Conservation (phyloP, 306 rosid species). For the Vigna trinervia region DNA sequence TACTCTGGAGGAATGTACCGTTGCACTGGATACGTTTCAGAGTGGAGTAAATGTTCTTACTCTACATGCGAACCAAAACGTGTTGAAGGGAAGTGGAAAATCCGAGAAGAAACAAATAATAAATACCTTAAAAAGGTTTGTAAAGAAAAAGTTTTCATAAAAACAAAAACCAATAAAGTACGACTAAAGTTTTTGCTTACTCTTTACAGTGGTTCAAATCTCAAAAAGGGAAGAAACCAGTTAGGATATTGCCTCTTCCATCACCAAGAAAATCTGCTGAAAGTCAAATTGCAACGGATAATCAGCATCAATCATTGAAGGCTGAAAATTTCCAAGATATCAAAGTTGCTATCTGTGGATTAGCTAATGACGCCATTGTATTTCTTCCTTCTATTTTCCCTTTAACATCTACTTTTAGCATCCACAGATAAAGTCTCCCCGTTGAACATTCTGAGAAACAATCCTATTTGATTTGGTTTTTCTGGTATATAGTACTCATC, state of each 20-base stretch:
- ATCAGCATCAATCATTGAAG: conserved; percentile 60
- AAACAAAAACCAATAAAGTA: conserved; percentile 27
- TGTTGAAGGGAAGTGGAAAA: conserved; percentile 82
- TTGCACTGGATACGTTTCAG: conserved; percentile 78
- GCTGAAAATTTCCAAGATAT: conserved; percentile 69
- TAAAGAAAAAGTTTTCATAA: conserved; percentile 3
- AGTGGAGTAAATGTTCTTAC: conserved; percentile 94
- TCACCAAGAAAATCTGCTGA: conserved; percentile 56
- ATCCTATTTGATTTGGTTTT: conserved; percentile 31
- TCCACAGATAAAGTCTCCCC: conserved; percentile 9
- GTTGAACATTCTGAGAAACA: conserved; percentile 23
- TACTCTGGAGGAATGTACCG: conserved; percentile 87
- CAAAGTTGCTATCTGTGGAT: conserved; percentile 74
- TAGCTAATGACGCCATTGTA: conserved; percentile 68
- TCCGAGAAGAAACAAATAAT: conserved; percentile 75
- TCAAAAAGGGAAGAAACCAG: conserved; percentile 77
- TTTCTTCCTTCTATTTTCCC: conserved; percentile 42
- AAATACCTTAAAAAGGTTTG: conserved; percentile 79
- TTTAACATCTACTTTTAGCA: not conserved
- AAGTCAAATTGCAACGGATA: conserved; percentile 48
- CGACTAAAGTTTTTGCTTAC: conserved; percentile 39
- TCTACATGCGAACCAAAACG: conserved; percentile 72
- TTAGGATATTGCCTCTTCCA: conserved; percentile 67
- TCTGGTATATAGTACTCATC: conserved; percentile 40
- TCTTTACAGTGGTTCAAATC: conserved; percentile 92